A percentile compares a stretch with the other conserved stretches of the same genome.
Conservation (phyloP, 352 stramenopile species). For the Phytophthora vignae region DNA sequence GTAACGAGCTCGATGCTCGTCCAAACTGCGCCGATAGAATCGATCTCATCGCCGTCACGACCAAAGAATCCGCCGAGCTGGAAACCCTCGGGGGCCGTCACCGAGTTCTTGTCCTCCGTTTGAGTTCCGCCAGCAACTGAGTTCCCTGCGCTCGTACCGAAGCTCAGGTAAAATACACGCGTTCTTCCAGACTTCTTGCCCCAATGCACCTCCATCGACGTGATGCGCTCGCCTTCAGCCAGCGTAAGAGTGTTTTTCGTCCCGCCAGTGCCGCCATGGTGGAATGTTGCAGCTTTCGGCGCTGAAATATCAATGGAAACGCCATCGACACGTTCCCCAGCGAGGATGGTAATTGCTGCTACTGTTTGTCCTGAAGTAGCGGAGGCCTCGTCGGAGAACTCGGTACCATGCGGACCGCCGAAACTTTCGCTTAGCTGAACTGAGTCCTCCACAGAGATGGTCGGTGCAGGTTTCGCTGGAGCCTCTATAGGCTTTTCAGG, state of each 20-base stretch:
- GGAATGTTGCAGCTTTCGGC: constrained; percentile 2
- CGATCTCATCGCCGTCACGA: constrained; percentile 17
- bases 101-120: constrained; percentile 8
- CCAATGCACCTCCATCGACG: constrained; percentile 21
- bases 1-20: constrained; percentile 21
- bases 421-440: constrained; percentile 23
- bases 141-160: constrained; percentile 16
- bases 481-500: background rate
- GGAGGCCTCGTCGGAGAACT: constrained; percentile 22
- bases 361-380: constrained; percentile 9
- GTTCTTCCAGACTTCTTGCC: constrained; percentile 8
- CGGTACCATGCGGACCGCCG: constrained; percentile 16
- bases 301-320: constrained; percentile 14
- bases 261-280: constrained; percentile 13
- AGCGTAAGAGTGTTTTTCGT: constrained; percentile 12
- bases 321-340: constrained; percentile 15
- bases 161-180: constrained; percentile 24
- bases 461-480: background rate
- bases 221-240: constrained; percentile 12
- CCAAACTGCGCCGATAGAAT: constrained; percentile 20
- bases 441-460: background rate
- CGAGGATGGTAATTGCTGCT: constrained; percentile 21
- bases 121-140: constrained; percentile 9
- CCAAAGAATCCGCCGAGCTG: constrained; percentile 19
- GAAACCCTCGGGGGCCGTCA: constrained; percentile 9